These are phyloP conservation scores for Naganishia sp. DNA, from an alignment of 1,284 basidiomycete genomes.

Conservation along the genomic window DNA sequence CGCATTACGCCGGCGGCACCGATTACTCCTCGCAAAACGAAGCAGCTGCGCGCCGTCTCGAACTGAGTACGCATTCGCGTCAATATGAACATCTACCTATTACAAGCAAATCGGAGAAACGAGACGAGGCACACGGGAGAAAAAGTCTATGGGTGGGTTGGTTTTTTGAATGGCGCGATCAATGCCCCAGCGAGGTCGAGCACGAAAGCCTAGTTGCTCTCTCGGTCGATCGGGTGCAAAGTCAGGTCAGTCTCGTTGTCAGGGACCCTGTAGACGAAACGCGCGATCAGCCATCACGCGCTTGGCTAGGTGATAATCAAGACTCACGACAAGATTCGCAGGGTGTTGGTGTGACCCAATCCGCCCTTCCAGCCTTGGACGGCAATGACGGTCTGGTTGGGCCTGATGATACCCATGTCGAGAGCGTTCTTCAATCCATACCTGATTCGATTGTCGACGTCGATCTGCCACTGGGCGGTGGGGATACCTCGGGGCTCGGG, in stretches of 20 bases:
- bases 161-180: too few species aligned
- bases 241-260: slow-evolving; percentile 80
- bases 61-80: too few species aligned
- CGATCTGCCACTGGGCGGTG: slow-evolving; percentile 92
- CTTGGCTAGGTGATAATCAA: background rate
- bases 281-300: background rate
- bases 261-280: slow-evolving; percentile 64
- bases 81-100: too few species aligned
- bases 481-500: slow-evolving; percentile 84
- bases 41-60: too few species aligned
- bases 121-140: too few species aligned
- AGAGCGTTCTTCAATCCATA: slow-evolving; percentile 90
- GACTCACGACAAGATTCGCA: slow-evolving; percentile 51
- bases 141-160: too few species aligned
- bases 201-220: slow-evolving; percentile 14
- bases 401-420: slow-evolving; percentile 80
- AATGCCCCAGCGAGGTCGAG: too few species aligned
- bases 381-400: slow-evolving; percentile 87
- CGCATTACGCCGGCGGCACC: too few species aligned
- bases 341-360: slow-evolving; percentile 70
- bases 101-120: too few species aligned
- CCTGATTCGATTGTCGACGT: slow-evolving; percentile 65
- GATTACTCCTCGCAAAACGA: too few species aligned
- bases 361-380: slow-evolving; percentile 99
- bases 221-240: slow-evolving; percentile 61